Evolutionary conservation across 805 yeast species (phyloP), one percentile per base, ranked within the genome.

Genomic region (Metschnikowia matae): DNA sequence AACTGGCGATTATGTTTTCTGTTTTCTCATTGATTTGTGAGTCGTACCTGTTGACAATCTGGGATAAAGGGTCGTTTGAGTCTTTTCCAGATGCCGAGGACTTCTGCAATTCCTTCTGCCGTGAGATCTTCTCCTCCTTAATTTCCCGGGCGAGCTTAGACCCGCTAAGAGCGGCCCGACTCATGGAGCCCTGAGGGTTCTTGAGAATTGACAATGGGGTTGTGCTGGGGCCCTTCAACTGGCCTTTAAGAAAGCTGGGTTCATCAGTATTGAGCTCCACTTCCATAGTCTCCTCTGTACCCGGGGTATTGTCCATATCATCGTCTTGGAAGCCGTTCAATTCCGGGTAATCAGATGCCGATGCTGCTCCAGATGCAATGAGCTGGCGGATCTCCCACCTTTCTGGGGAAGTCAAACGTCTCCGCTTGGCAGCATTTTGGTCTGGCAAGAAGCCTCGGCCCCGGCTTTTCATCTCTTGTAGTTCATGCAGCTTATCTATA

Each of bases 301-400:
- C 67, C 1, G 61, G 69, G 2, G 52, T 53, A 2, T 57, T 61
- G 32, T 40, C 46, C 14, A 53, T 60, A 18, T 59, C 62, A n/a
- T 59, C 64, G 2, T 55, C 57, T 10, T 48, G 50, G 45, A 63
- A 50, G 4, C 51, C 56, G 20, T 49, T 51, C 13, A 84, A 61
- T 48, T 83, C 91, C 1, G 90, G 90, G 60, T 83, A 83, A 54
- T 85, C 91, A 2, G 80, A 75, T 1, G 85, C 79, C 4, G 82
- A 73, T 0, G 82, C 80, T 0, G 81, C 91, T 2, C 96, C 96
- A 4, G 92, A 80, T 0, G 92, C 84, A 23, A 86, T 87, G 41
- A 91, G 69, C 62, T 91, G 97, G 33, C 87, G 74, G 46, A 88
- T 76, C 62, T 92, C 97, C 96, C 97, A 91, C 49, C 89, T 68